Evolutionary conservation across 225 moss, liverwort and hornwort species (phyloP).

Genomic region (Climacium dendroides): DNA sequence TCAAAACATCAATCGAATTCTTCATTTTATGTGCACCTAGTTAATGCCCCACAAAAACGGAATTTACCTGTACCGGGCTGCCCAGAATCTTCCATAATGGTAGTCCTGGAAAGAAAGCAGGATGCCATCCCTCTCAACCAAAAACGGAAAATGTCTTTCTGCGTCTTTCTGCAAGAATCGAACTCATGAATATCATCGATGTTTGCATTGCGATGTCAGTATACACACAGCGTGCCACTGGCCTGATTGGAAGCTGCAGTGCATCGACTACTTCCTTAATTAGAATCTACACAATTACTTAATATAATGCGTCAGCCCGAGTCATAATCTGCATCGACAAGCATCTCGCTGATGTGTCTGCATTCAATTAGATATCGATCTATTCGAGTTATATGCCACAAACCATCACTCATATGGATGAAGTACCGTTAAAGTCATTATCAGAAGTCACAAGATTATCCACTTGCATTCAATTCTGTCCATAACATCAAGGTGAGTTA

Average conservation of each 20-base stretch:
- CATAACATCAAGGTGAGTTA: background rate
- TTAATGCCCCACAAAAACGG: background rate
- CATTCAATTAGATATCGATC: background rate
- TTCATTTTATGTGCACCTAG: background rate
- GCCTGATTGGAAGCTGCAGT: background rate
- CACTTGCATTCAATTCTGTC: background rate
- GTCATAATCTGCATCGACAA: background rate
- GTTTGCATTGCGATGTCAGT: background rate
- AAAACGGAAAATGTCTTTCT: slow-evolving; percentile 10
- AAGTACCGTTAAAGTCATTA: background rate
- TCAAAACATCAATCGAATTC: background rate
- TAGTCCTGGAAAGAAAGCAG: slow-evolving; percentile 15
- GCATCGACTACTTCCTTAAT: background rate
- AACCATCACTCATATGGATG: background rate
- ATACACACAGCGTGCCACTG: background rate
- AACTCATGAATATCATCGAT: background rate
- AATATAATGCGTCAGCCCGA: background rate
- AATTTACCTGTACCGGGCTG: slow-evolving; percentile 9
- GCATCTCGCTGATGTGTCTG: background rate
- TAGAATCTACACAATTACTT: background rate
- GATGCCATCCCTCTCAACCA: slow-evolving; percentile 7
- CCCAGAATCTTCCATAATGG: slow-evolving; percentile 3
- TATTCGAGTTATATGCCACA: background rate
- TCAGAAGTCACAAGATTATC: background rate
- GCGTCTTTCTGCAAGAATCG: slow-evolving; percentile 26